These are phyloP conservation scores for Jatropha multifida DNA, from an alignment of 441 rosid genomes.

Conservation along the genomic window DNA sequence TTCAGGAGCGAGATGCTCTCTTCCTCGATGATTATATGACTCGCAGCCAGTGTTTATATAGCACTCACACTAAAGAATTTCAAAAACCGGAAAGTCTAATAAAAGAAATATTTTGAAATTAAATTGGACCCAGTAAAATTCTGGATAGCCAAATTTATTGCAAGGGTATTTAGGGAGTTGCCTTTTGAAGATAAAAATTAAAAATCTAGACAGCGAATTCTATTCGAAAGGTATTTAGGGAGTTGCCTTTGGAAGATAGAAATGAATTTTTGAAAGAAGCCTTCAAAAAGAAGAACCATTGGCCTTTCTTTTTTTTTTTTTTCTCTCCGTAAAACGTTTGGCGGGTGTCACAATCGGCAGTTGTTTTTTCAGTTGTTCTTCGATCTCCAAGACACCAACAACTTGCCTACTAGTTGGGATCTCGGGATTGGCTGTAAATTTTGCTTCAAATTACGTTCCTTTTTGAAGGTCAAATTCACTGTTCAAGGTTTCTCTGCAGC, in stretches of 20 bases:
- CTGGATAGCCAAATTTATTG: neutral
- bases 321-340: neutral
- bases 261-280: no score
- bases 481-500: neutral
- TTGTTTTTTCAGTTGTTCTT: neutral
- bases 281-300: no score
- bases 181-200: neutral
- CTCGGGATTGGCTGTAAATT: neutral
- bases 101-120: neutral
- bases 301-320: no score
- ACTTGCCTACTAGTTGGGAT: neutral
- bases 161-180: neutral
- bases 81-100: neutral
- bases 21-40: conserved; percentile 17
- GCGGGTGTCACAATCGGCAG: neutral
- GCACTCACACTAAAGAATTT: neutral
- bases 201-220: neutral
- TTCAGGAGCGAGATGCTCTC: conserved; percentile 37
- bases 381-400: neutral
- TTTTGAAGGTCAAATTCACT: no score
- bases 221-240: no score
- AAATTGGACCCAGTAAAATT: neutral
- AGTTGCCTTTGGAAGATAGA: no score
- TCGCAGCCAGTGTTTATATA: conserved; percentile 15
- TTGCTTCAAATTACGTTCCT: neutral